Evolutionary conservation across 2,329 filamentous ascomycete species (phyloP).

Genomic region (Paraphoma sp.): DNA sequence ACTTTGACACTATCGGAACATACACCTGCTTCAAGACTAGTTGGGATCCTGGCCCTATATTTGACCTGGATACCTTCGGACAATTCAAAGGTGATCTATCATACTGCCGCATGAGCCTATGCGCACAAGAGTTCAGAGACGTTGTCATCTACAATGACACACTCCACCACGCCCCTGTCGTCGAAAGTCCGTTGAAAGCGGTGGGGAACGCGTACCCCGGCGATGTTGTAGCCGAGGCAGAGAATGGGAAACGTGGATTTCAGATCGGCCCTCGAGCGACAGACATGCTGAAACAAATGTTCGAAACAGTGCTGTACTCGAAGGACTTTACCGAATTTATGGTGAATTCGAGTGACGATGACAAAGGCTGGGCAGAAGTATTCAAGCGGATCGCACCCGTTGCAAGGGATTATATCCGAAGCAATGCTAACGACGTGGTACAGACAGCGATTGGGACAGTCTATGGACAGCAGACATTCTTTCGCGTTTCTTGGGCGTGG

Average conservation of each 20-base stretch:
- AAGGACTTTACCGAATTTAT: not conserved
- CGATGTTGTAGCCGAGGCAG: not conserved
- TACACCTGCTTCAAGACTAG: not conserved
- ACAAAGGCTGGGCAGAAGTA: not conserved
- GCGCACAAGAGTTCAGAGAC: slow-evolving; percentile 1
- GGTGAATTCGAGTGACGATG: not conserved
- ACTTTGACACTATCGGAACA: slow-evolving; percentile 3
- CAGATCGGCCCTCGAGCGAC: not conserved
- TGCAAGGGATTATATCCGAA: not conserved
- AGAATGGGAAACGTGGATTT: not conserved
- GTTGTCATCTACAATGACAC: not conserved
- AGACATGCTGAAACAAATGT: not conserved
- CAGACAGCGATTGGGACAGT: not conserved
- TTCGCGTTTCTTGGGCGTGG: slow-evolving; percentile 1
- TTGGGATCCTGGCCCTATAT: not conserved
- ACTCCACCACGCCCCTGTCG: not conserved
- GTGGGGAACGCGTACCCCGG: not conserved
- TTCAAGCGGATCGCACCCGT: not conserved
- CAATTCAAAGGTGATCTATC: slow-evolving; percentile 1
- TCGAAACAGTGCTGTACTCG: not conserved
- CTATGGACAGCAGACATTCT: not conserved
- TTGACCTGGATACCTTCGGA: not conserved
- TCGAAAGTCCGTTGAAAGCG: not conserved
- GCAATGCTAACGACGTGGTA: not conserved
- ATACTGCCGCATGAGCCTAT: slow-evolving; percentile 2